phyloP scores from a whole-genome alignment of 2,329 filamentous ascomycete genomes.

The Seiridium unicorne region DNA sequence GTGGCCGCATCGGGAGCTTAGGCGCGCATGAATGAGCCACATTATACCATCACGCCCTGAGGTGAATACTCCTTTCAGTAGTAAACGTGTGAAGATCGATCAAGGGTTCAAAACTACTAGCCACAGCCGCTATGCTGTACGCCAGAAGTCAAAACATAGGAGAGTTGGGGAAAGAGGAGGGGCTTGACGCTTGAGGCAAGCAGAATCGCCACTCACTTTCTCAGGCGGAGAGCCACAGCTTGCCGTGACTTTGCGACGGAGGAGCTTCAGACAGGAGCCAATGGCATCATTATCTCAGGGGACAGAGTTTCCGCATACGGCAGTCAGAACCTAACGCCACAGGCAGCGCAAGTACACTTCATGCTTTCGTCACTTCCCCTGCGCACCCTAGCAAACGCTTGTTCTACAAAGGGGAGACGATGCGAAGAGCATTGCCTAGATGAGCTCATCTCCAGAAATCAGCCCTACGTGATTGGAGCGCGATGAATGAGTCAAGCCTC shows the following conservation, averaged over 20 bases:
- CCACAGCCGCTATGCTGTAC: background rate
- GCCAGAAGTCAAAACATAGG: background rate
- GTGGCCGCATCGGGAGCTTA: background rate
- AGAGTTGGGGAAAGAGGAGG: background rate
- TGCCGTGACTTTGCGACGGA: constrained; percentile 1
- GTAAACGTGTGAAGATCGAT: background rate
- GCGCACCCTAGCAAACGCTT: background rate
- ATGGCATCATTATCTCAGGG: background rate
- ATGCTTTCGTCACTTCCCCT: background rate
- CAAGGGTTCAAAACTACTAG: background rate
- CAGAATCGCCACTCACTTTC: constrained; percentile 1
- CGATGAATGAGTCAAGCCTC: background rate
- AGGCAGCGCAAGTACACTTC: background rate
- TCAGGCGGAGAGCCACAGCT: background rate
- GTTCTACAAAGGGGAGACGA: background rate
- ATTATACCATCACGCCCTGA: constrained; percentile 3
- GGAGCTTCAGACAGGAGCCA: constrained; percentile 1
- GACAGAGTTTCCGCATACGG: constrained; percentile 7
- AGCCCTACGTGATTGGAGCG: background rate
- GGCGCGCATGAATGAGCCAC: background rate
- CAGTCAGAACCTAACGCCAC: constrained; percentile 7
- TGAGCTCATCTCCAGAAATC: background rate
- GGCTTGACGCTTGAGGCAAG: background rate
- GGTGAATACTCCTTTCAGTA: background rate
- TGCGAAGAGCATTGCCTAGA: background rate